These are phyloP conservation scores for Lasiodiplodia citricola DNA, from an alignment of 2,329 filamentous ascomycete species.

Conservation along the genomic window DNA sequence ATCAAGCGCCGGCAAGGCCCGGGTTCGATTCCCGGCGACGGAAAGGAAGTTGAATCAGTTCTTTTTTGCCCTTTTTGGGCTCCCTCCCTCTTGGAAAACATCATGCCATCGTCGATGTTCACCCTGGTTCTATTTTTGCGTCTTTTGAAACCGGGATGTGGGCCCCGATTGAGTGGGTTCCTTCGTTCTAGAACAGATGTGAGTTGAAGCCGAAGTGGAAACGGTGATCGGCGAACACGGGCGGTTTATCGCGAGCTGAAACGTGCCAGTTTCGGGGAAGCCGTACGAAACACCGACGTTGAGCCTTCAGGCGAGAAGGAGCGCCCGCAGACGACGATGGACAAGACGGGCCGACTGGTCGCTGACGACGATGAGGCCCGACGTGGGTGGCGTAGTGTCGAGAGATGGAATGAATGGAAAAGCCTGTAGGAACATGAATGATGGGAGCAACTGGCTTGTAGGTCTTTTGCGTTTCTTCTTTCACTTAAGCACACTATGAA, in stretches of 20 bases:
- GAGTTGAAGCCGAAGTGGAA: not conserved
- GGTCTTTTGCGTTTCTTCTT: no score
- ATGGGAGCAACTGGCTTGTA: no score
- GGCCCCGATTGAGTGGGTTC: not conserved
- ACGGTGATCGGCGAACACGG: not conserved
- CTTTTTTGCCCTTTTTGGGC: not conserved
- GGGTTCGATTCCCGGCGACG: constrained; percentile 25
- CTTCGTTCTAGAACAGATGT: not conserved
- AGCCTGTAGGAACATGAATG: no score
- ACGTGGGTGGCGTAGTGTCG: not conserved
- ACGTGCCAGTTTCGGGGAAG: not conserved
- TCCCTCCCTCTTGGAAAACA: no score
- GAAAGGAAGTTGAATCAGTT: constrained; percentile 11
- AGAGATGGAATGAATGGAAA: not conserved
- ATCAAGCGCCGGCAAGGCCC: constrained; percentile 24
- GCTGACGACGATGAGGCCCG: not conserved
- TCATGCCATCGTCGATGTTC: no score
- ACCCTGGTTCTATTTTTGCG: not conserved
- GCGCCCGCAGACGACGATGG: not conserved
- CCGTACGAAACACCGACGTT: not conserved
- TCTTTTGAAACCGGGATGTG: not conserved
- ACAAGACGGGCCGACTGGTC: not conserved
- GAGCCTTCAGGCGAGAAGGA: not conserved
- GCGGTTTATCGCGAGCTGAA: not conserved
- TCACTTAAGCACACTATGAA: no score